Evolutionary conservation across 257 asterid genomes (phyloP), one percentile per base, ranked within the genome.

Genomic region (Solanum ossicruentum): DNA sequence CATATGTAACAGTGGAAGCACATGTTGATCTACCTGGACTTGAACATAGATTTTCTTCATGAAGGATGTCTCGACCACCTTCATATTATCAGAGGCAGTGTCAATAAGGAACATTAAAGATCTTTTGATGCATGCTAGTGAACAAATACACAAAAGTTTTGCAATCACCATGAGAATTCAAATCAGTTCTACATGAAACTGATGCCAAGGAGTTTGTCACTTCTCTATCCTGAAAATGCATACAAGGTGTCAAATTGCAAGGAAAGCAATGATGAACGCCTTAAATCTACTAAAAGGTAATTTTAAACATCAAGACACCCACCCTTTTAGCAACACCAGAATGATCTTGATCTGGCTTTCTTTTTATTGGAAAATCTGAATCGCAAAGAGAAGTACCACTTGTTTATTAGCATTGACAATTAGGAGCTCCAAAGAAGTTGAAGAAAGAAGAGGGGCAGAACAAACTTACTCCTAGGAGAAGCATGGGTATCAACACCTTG

Each of bases 131-230:
- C 86, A 79, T 85, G 85, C 54, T 61, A 87, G 21, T 78, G 88
- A 63, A 86, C 49, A 43, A 52, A 51, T 36, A 17, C 12, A 82
- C 32, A 56, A 58, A 65, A 58, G 88, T 41, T 52, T 26, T 9
- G 82, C 63, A 72, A 90, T 92, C 88, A 94, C 97, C 95, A 84
- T 90, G 88, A 77, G 90, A 90, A 86, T 86, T 93, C 18, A 45
- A 80, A 85, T 88, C 83, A 57, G 56, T 83, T 88, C 75, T 60
- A 36, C 84, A 82, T 56, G 88, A 84, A 45, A 17, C 47, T 77
- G 82, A 60, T 85, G 87, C 83, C 57, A 72, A 58, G 43, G 89
- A 85, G 86, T 66, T 63, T 81, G 89, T 88, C 73, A 80, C 87
- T 86, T 85, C 89, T 23, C 82, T 26, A 72, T 89, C 90, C 95